phyloP scores from a whole-genome alignment of 2,329 filamentous ascomycete species.

The Penicillium carneum region DNA sequence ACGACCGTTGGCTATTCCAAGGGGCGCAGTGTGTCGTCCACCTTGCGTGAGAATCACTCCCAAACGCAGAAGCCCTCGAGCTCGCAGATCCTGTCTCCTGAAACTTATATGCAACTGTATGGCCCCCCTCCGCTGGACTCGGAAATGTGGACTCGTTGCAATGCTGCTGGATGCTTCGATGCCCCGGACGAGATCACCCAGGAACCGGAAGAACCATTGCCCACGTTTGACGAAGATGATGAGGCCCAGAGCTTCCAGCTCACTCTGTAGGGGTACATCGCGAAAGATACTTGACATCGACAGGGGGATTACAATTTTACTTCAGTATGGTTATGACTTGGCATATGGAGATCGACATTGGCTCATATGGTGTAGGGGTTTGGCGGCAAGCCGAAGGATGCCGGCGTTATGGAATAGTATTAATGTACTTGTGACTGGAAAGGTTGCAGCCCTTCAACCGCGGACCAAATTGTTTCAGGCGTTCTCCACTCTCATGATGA shows the following conservation, averaged over 20 bases:
- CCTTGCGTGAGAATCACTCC: slow-evolving; percentile 39
- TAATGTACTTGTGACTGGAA: slow-evolving; percentile 18
- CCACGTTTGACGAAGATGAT: slow-evolving; percentile 49
- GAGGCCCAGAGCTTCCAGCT: slow-evolving; percentile 52
- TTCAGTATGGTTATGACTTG: slow-evolving; percentile 23
- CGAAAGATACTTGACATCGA: background rate
- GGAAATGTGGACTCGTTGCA: slow-evolving; percentile 54
- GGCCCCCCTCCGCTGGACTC: slow-evolving; percentile 52
- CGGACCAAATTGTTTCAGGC: slow-evolving; percentile 40
- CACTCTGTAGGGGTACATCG: slow-evolving; percentile 39
- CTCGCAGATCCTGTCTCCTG: slow-evolving; percentile 47
- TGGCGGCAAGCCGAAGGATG: slow-evolving; percentile 18
- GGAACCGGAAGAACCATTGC: slow-evolving; percentile 40
- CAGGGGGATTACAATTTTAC: slow-evolving; percentile 17
- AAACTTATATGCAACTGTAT: slow-evolving; percentile 54
- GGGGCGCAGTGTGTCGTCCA: slow-evolving; percentile 62
- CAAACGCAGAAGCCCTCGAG: slow-evolving; percentile 31
- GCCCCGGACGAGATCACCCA: slow-evolving; percentile 27
- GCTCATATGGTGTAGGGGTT: background rate
- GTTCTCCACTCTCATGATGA: slow-evolving; percentile 31
- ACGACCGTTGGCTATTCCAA: slow-evolving; percentile 86
- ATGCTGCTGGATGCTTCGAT: slow-evolving; percentile 50
- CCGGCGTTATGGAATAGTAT: slow-evolving; percentile 27
- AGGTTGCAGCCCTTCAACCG: slow-evolving; percentile 21
- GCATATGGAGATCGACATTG: slow-evolving; percentile 11